Conservation (phyloP, 371 early-diverging fungal species). For the Actinomortierella wolfii region DNA sequence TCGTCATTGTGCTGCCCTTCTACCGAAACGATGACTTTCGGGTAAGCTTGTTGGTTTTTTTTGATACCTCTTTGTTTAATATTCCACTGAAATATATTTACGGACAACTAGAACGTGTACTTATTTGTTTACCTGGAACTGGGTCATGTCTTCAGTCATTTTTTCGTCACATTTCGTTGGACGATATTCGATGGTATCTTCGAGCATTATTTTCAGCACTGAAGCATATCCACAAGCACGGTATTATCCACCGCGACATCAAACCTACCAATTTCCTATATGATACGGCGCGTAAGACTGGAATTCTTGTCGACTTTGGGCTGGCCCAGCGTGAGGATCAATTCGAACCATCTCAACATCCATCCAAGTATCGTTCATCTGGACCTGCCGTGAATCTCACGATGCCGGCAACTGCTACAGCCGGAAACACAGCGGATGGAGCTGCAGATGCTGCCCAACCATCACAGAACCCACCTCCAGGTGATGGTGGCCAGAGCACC, state of each 20-base stretch:
- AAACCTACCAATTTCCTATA: conserved; percentile 98
- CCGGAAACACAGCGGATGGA: neutral
- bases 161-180: conserved; percentile 58
- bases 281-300: conserved; percentile 65
- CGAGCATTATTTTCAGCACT: conserved; percentile 78
- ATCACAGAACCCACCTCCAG: neutral
- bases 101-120: too few species aligned
- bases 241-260: conserved; percentile 92
- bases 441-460: neutral
- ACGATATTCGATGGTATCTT: conserved; percentile 86
- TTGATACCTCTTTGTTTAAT: neutral
- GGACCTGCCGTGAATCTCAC: too few species aligned
- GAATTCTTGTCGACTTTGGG: conserved; percentile 97
- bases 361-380: too few species aligned
- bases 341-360: too few species aligned
- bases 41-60: conserved; percentile 50
- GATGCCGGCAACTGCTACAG: too few species aligned
- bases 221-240: conserved; percentile 69
- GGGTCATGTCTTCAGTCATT: conserved; percentile 50
- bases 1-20: conserved; percentile 89
- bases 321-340: conserved; percentile 75
- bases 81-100: too few species aligned
- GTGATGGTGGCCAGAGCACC: neutral
- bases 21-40: conserved; percentile 87
- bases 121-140: too few species aligned